Conservation (phyloP, 108 stramenopile genomes). For the Hondaea fermentalgiana region DNA sequence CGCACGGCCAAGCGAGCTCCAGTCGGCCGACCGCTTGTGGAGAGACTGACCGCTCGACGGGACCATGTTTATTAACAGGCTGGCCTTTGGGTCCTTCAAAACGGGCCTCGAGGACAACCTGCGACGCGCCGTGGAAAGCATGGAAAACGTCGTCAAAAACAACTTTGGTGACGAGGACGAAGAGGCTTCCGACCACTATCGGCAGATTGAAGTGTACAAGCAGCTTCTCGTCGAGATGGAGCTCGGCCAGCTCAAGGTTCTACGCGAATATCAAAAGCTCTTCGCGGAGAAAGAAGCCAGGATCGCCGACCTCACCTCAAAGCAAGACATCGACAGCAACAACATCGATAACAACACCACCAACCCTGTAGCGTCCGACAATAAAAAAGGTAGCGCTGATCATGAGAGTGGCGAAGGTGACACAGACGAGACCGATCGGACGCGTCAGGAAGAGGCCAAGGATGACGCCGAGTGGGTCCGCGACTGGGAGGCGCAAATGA, state of each 20-base stretch:
- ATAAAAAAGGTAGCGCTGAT: background rate
- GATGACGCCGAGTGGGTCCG: background rate
- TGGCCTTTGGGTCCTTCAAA: background rate
- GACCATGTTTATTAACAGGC: background rate
- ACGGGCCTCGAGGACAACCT: background rate
- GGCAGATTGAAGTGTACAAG: background rate
- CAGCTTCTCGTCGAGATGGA: background rate
- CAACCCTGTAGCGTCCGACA: background rate
- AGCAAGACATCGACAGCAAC: background rate
- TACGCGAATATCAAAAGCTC: background rate
- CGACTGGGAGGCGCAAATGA: constrained; percentile 10
- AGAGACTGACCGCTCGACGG: background rate
- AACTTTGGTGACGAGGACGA: background rate
- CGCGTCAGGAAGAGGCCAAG: background rate
- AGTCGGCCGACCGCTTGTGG: background rate
- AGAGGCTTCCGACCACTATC: background rate
- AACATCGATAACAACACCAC: background rate
- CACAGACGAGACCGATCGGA: no score
- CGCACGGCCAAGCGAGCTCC: no score
- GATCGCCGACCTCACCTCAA: background rate
- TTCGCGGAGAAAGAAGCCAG: background rate
- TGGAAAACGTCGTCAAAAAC: background rate
- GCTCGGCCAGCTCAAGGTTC: constrained; percentile 12
- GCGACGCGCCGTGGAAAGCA: background rate
- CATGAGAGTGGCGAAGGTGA: no score